Conservation (phyloP, 768 basidiomycete species). For the Pholiota molesta region DNA sequence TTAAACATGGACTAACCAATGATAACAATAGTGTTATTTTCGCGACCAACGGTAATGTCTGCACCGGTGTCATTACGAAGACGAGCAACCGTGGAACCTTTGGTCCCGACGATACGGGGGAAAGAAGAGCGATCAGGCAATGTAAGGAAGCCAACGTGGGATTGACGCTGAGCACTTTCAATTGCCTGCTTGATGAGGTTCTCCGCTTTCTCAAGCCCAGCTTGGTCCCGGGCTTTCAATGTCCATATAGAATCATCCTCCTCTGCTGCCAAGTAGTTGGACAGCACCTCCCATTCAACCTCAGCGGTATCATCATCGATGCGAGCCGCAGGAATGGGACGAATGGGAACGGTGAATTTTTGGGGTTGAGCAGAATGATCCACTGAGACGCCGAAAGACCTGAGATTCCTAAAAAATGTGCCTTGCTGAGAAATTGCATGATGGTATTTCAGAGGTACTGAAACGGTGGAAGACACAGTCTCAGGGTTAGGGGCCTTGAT, state of each 20-base stretch:
- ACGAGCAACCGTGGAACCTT: conserved; percentile 88
- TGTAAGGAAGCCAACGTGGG: conserved; percentile 85
- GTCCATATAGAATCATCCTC: conserved; percentile 89
- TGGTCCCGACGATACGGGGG: conserved; percentile 91
- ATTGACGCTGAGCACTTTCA: conserved; percentile 69
- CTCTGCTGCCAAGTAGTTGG: conserved; percentile 79
- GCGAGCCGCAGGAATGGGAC: conserved; percentile 67
- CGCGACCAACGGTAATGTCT: conserved; percentile 89
- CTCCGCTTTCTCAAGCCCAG: conserved; percentile 76
- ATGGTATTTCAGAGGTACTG: conserved; percentile 86
- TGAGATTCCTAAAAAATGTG: conserved; percentile 81
- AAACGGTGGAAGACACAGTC: conserved; percentile 55
- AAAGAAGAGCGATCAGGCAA: conserved; percentile 82
- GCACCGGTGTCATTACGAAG: conserved; percentile 88
- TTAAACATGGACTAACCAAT: conserved; percentile 58
- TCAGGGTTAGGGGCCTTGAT: conserved; percentile 57
- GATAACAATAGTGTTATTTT: conserved; percentile 85
- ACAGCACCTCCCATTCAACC: conserved; percentile 72
- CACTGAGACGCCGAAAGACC: conserved; percentile 80
- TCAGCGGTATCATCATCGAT: conserved; percentile 74
- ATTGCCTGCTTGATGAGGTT: conserved; percentile 68
- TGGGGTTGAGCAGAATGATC: conserved; percentile 72
- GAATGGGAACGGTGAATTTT: conserved; percentile 61
- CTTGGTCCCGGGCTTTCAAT: conserved; percentile 79
- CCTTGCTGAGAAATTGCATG: conserved; percentile 88